phyloP scores from a whole-genome alignment of 768 basidiomycete species.

The Coprinopsis strossmayeri region DNA sequence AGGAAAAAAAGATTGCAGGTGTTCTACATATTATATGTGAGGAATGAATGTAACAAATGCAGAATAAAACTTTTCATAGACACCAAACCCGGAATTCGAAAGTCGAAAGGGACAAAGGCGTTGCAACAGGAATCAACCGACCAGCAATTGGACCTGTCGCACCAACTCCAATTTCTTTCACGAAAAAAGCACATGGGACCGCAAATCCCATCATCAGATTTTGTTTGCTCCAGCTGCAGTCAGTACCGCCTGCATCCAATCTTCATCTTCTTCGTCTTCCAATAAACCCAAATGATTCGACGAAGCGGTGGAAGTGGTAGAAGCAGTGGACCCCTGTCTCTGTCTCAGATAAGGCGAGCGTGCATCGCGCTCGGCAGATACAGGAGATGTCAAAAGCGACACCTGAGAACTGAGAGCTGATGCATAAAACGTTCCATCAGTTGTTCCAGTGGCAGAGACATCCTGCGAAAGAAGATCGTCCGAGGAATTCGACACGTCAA shows the following conservation, averaged over 20 bases:
- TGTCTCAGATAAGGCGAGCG: constrained; percentile 9
- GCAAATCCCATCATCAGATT: not conserved
- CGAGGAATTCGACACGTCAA: constrained; percentile 26
- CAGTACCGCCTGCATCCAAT: constrained; percentile 73
- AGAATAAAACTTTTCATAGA: not conserved
- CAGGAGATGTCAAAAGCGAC: constrained; percentile 8
- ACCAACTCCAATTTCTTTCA: too few species aligned
- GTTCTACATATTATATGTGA: not conserved
- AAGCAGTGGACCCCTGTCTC: constrained; percentile 22
- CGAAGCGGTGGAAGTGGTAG: too few species aligned
- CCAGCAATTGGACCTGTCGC: too few species aligned
- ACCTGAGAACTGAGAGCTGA: constrained; percentile 18
- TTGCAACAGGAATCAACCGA: not conserved
- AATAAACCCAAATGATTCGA: constrained; percentile 44
- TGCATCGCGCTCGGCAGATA: not conserved
- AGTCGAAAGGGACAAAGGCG: not conserved
- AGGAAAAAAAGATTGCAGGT: not conserved
- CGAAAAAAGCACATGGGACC: too few species aligned
- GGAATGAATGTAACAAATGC: not conserved
- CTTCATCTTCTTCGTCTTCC: constrained; percentile 43
- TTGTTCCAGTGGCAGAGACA: constrained; percentile 11
- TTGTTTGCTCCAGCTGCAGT: constrained; percentile 51
- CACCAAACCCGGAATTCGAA: not conserved
- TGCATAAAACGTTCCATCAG: constrained; percentile 11
- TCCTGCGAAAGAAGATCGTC: not conserved